These are phyloP conservation scores for Fusarium stilboides DNA, from an alignment of 2,329 filamentous ascomycete genomes.

Conservation along the genomic window DNA sequence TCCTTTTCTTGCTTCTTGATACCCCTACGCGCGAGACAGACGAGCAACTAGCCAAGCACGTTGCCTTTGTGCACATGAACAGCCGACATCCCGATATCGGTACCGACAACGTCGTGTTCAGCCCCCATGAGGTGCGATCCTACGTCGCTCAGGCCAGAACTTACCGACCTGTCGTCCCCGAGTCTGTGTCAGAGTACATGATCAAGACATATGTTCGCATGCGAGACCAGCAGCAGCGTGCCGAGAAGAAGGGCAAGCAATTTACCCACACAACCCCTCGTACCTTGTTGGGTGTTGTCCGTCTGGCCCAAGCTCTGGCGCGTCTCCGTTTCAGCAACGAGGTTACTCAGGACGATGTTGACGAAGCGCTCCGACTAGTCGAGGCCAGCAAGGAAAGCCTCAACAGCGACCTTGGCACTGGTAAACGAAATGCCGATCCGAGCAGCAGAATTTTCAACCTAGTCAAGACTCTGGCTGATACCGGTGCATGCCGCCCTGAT, in stretches of 20 bases:
- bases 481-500: constrained; percentile 86
- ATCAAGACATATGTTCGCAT: constrained; percentile 96
- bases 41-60: constrained; percentile 94
- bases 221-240: constrained; percentile 90
- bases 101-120: constrained; percentile 79
- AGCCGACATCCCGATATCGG: constrained; percentile 87
- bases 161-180: constrained; percentile 89
- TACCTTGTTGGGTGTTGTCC: constrained; percentile 92
- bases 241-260: constrained; percentile 91
- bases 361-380: constrained; percentile 91
- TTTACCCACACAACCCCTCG: constrained; percentile 95
- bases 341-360: constrained; percentile 93
- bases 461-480: constrained; percentile 88
- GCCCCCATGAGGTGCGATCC: constrained; percentile 92
- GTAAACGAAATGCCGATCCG: constrained; percentile 80
- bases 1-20: constrained; percentile 96
- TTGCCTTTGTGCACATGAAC: constrained; percentile 97
- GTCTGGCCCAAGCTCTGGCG: constrained; percentile 93
- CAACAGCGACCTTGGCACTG: constrained; percentile 76
- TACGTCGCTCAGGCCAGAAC: constrained; percentile 95
- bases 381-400: constrained; percentile 95
- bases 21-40: constrained; percentile 91
- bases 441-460: constrained; percentile 96
- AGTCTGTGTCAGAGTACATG: constrained; percentile 93
- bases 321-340: constrained; percentile 89